Base-by-base conservation (phyloP, 2,329 filamentous ascomycete genomes). In the Diplodia mutila region DNA sequence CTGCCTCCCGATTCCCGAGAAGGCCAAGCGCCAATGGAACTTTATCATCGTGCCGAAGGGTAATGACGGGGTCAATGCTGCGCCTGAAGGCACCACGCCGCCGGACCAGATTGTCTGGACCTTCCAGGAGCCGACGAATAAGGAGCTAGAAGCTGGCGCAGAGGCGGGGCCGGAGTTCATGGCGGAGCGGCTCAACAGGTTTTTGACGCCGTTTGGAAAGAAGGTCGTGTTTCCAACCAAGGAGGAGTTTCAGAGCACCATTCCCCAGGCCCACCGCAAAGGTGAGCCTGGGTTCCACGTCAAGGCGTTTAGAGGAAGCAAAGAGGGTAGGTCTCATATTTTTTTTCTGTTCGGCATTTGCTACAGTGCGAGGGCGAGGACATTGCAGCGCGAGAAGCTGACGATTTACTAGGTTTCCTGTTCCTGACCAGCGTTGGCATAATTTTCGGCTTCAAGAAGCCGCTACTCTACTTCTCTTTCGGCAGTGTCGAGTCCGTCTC, bases 401-500 rank as follows among this genome's bases (percentile, higher is more conserved):
- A 69, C 54, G n/a, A 7, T 5, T 68, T 4, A 16, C 9, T 68
- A 88, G 87, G 87, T 48, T 90, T 86, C 73, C 81, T 90, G 16
- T 90, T 88, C 79, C 85, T 90, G 75, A 82, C 89, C 12, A 81
- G 85, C 23, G 84, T 82, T 9, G 88, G 88, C 37, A 86, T 90
- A 57, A 76, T 90, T 49, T 90, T 86, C 73, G 87, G 85, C 49
- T 90, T 89, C 81, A 89, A 89, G 73, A 90, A 90, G 72, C 88
- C 88, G 0, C 79, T 90, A 27, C 75, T 85, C 9, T 89, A 87
- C 78, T 89, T 89, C 73, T 82, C 86, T 9, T 88, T 90, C 69
- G 82, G 84, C 57, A 80, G 81, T 42, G 82, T 90, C 68, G 85
- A 86, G 63, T 85, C 84, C 25, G 84, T 89, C 54, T 87, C 85